Conservation (phyloP, 805 yeast species). For the Millerozyma acaciae region DNA sequence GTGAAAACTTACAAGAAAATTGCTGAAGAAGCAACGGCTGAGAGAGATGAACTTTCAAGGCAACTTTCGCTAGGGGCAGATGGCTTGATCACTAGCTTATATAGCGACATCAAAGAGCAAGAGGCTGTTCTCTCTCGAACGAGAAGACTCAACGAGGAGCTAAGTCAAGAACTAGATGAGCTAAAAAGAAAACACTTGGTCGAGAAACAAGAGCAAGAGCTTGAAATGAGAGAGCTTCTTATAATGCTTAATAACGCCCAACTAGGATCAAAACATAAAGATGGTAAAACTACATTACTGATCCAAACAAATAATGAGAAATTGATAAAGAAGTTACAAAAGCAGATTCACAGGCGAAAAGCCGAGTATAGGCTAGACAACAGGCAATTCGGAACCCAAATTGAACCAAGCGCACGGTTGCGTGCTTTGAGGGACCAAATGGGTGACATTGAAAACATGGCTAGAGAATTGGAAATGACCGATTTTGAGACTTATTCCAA, state of each 20-base stretch:
- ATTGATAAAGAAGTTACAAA: conserved; percentile 39
- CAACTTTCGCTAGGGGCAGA: conserved; percentile 75
- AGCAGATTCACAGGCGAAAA: conserved; percentile 44
- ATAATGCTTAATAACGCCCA: conserved; percentile 54
- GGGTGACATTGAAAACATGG: conserved; percentile 82
- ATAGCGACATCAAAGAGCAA: conserved; percentile 60
- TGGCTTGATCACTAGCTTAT: conserved; percentile 59
- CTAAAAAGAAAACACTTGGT: conserved; percentile 53
- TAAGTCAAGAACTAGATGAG: conserved; percentile 60
- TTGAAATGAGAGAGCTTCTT: conserved; percentile 71
- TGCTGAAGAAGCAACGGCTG: conserved; percentile 56
- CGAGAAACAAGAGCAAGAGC: conserved; percentile 73
- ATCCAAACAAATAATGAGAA: conserved; percentile 31
- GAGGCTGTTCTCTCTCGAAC: conserved; percentile 55
- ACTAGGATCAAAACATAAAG: conserved; percentile 26
- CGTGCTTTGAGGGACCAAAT: conserved; percentile 74
- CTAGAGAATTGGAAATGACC: conserved; percentile 79
- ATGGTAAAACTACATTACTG: conserved; percentile 35
- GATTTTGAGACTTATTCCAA: conserved; percentile 54
- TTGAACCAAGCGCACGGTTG: conserved; percentile 75
- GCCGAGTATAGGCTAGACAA: conserved; percentile 46
- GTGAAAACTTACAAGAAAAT: conserved; percentile 48
- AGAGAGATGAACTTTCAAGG: conserved; percentile 57
- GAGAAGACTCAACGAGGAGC: conserved; percentile 57
- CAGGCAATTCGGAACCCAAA: conserved; percentile 45